Base-by-base conservation (phyloP, 176 grass and related monocot species). In the Eleusine indica region DNA sequence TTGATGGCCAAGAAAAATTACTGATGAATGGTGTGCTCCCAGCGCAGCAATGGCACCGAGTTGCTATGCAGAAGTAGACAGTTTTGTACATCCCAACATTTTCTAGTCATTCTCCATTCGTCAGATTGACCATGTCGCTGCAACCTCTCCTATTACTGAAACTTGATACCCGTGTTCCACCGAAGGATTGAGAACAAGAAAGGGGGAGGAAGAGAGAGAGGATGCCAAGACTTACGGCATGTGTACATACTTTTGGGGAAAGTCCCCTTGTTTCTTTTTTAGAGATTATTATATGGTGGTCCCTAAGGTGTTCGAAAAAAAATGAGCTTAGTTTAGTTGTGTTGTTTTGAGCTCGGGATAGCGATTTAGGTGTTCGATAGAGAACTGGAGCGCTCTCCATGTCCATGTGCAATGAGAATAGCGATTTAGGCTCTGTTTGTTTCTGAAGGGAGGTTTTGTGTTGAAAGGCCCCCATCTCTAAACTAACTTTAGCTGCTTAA, bases 381-480 rank as follows among this genome's bases (percentile, higher is more conserved):
- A 47, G 44, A 47, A 47, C 44, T 73, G 71, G 3, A 39, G 18
- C 17, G 49, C 17, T 77, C 15, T 7, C 15, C 38, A 65, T 64
- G 58, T 3, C 42, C 38, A 56, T 15, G 68, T 67, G 83, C 78
- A 62, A 41, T 40, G 22, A 71, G 68, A 28, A 51, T 61, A 60
- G 51, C 29, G 37, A 2, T 30, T 41, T 82, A 35, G 21, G 13
- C n/a, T 58, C n/a, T 58, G 47, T 78, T 73, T 78, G 68, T 49
- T 38, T 83, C 67, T 67, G 44, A 10, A 47, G 44, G 38, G 78
- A 86, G 73, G 83, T 68, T 83, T 86, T 83, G 47, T 83, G 84
- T 46, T 79, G 28, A 77, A 90, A 68, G 88, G 79, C 84, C 88
- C 74, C 74, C 74, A 25, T 49, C 61, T 66, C 71, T 62, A 73